Evolutionary conservation across 805 yeast genomes (phyloP), one percentile per base, ranked within the genome.

Genomic region (Kodamaea lidongshanica): DNA sequence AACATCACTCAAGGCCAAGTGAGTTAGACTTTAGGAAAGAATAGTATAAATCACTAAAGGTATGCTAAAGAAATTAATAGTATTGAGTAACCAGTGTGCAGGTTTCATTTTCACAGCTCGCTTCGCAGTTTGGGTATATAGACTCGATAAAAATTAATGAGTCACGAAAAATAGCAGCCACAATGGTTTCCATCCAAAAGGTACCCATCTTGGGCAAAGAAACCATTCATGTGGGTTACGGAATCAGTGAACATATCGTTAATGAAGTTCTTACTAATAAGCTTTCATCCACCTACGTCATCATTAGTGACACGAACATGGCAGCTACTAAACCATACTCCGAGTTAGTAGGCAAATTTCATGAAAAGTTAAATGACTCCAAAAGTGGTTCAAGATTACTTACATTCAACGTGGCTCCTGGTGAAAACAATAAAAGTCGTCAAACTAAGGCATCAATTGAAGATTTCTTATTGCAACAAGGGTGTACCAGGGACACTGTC

Each of bases 401-500:
- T 33, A 65, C 76, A 9, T 88, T 79, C 54, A 67, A 71, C 4
- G 84, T 92, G 10, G 66, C 92, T 4, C 98, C 98, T 1, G 98
- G 98, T 29, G 98, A 92, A 57, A 74, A 86, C 32, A 81, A 81
- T 55, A 92, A 92, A 62, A 79, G 74, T 35, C 73, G 98, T 44
- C 75, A 75, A 29, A 87, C 95, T 19, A 92, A 92, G 58, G 97
- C 92, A 16, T 77, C 74, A 7, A 88, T 92, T 34, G 98, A 92
- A 61, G 98, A 92, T 58, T 89, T 72, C 58, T 62, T 92, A 48
- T 70, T 92, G 39, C 48, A 59, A 4, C 61, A 85, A 49, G 94
- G 95, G 15, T 92, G 98, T 57, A 92, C 97, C 10, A 75, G 98
- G 58, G 98, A 92, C 54, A 87, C 97, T 3, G 85, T 92, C 15